These are phyloP conservation scores for Triangularia setosa DNA, from an alignment of 2,329 filamentous ascomycete species.

Conservation along the genomic window DNA sequence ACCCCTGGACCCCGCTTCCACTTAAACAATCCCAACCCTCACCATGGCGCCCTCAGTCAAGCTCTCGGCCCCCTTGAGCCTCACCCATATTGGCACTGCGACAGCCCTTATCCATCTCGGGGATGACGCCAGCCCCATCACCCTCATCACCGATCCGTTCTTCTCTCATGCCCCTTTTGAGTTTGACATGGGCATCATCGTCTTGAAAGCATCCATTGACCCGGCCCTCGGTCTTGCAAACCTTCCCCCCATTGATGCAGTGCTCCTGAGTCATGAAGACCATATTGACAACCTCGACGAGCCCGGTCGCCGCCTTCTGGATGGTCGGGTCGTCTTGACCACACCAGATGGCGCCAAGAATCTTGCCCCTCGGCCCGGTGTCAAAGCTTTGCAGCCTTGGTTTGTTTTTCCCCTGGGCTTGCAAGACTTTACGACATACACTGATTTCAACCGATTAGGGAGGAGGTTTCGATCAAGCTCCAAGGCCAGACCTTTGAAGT, in stretches of 20 bases:
- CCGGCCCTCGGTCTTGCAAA: conserved; percentile 36
- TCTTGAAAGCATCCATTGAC: conserved; percentile 31
- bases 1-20: neutral
- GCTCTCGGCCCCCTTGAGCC: conserved; percentile 20
- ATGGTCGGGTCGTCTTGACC: conserved; percentile 44
- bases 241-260: conserved; percentile 44
- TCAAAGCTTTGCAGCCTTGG: conserved; percentile 37
- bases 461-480: conserved; percentile 29
- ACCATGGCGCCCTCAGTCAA: conserved; percentile 10
- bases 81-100: conserved; percentile 47
- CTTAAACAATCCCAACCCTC: neutral
- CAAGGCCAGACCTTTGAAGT: conserved; percentile 36
- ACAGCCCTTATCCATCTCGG: conserved; percentile 45
- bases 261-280: conserved; percentile 49
- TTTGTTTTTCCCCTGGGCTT: neutral
- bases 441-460: conserved; percentile 22
- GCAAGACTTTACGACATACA: neutral
- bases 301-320: conserved; percentile 41
- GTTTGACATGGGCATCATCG: conserved; percentile 29
- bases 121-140: conserved; percentile 28
- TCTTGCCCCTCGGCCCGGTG: conserved; percentile 39
- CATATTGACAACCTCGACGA: conserved; percentile 48
- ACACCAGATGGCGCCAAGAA: conserved; percentile 43
- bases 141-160: conserved; percentile 43
- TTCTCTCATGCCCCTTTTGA: conserved; percentile 39